Evolutionary conservation across 371 early-diverging fungal species (phyloP), one percentile per base, ranked within the genome.

Genomic region (Mucor racemosus): DNA sequence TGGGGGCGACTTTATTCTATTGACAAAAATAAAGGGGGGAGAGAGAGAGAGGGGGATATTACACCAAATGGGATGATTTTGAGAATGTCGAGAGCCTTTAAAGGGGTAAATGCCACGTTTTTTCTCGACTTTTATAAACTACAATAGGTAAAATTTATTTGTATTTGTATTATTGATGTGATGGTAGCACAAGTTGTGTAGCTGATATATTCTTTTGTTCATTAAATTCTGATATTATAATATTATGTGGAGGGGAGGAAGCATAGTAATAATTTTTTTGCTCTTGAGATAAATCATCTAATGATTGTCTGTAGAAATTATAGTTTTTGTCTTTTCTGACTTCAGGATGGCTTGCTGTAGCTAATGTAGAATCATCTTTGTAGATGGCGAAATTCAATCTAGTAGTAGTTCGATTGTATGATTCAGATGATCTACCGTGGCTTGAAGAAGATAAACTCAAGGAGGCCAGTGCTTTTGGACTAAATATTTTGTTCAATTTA

Each of bases 381-480:
- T 11, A 26, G 13, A 13, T 9, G 21, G 50, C 26, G 13, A 50
- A 21, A 21, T 50, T 50, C 1, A 21, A 50, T 50, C 26, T 50
- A 21, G 19, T 50, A 8, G 50, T 9, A 11, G 50, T 19, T 11
- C 19, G n/a, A 21, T 50, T 26, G 26, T 58, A 46, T 34, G 60
- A n/a, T 46, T 60, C 60, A n/a, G 46, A 26, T 6, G 50, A 60
- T 34, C 19, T 44, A 4, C 19, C 46, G 7, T 42, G 19, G 7
- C 44, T 65, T n/a, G 53, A 62, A 8, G 60, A 60, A 7, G 33
- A 34, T 19, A 50, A 7, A 17, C 13, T 46, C 31, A 68, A 60
- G 1, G 60, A 50, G 1, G 60, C n/a, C 17, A 60, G 19, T 33
- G 66, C 66, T 35, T 60, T 66, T 15, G 66, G 66, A 13, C 66